Base-by-base conservation (phyloP, 2,329 filamentous ascomycete species). In the Fusarium denticulatum region DNA sequence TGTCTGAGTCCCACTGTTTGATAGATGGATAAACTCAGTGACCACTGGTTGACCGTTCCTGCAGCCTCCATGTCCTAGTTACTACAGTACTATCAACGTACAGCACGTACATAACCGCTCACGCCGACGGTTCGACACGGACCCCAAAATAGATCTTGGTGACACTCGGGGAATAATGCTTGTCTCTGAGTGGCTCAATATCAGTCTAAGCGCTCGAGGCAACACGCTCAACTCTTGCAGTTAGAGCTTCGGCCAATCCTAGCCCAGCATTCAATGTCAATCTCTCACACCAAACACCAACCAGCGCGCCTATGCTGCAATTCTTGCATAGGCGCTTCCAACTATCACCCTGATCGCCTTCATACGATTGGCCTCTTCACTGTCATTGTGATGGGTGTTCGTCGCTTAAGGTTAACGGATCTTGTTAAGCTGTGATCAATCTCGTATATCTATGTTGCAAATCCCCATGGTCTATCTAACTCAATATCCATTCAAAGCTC, bases 281-380 rank as follows among this genome's bases (percentile, higher is more conserved):
- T 71, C 66, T 77, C 62, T 75, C 59, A 64, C 67, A 47, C 36
- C 42, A 24, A 49, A 37, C 40, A 65, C 58, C 43, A 56, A 45
- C 43, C 58, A 62, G 55, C 73, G 78, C 78, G 78, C 71, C 69
- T 78, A 76, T 71, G 59, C 63, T 74, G 70, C 66, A 76, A 73
- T 64, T 61, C 66, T 67, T 75, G 73, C 72, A 76, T 77, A 66
- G 70, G 72, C 76, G 77, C 75, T 74, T 76, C 64, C 46, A 34
- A 45, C 37, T 32, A 68, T 74, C 71, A 74, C 67, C 57, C 56
- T 52, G 40, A 55, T 74, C 36, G 32, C 15, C 40, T 53, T 15
- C 30, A 47, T 56, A n/a, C 39, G 43, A 78, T 78, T 78, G 76
- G 76, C 52, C 50, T 59, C 55, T 24, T n/a, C 20, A 26, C 34